phyloP scores from a whole-genome alignment of 208 protist genomes.

The Novymonas esmeraldas region DNA sequence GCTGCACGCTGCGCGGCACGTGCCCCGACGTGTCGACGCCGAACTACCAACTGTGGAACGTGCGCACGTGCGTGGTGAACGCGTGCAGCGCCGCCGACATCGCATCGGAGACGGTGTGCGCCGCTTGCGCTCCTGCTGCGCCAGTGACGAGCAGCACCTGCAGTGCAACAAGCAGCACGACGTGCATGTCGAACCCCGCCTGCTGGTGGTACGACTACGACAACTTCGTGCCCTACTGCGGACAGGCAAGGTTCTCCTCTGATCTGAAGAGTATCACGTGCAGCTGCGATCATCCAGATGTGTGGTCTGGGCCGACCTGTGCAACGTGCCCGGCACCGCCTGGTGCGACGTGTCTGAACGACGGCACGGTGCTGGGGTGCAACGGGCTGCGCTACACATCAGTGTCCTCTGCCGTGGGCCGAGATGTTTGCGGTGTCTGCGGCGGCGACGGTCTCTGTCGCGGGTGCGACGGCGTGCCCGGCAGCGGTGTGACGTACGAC shows the following conservation, averaged over 20 bases:
- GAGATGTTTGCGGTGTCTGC: constrained; percentile 52
- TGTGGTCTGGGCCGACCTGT: constrained; percentile 36
- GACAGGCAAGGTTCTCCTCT: background rate
- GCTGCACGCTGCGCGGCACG: constrained; percentile 33
- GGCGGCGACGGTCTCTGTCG: constrained; percentile 49
- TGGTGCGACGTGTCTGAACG: constrained; percentile 33
- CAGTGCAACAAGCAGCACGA: background rate
- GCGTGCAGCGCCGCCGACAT: constrained; percentile 26
- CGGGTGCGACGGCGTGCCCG: constrained; percentile 57
- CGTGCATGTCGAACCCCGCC: constrained; percentile 14
- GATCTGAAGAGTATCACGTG: constrained; percentile 8
- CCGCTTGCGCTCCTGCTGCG: constrained; percentile 11
- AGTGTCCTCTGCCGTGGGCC: constrained; percentile 5
- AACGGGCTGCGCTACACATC: constrained; percentile 31
- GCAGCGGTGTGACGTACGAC: constrained; percentile 39
- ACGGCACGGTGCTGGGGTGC: constrained; percentile 31
- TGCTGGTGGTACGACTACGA: constrained; percentile 36
- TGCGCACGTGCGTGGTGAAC: constrained; percentile 45
- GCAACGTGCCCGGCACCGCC: constrained; percentile 31
- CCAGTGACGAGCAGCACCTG: constrained; percentile 1
- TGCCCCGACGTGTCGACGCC: constrained; percentile 29
- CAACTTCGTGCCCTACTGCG: constrained; percentile 2
- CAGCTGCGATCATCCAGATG: constrained; percentile 25
- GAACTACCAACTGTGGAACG: constrained; percentile 30
- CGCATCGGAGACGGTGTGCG: constrained; percentile 23